phyloP scores from a whole-genome alignment of 1,284 basidiomycete species.

The Melampsora medusae region DNA sequence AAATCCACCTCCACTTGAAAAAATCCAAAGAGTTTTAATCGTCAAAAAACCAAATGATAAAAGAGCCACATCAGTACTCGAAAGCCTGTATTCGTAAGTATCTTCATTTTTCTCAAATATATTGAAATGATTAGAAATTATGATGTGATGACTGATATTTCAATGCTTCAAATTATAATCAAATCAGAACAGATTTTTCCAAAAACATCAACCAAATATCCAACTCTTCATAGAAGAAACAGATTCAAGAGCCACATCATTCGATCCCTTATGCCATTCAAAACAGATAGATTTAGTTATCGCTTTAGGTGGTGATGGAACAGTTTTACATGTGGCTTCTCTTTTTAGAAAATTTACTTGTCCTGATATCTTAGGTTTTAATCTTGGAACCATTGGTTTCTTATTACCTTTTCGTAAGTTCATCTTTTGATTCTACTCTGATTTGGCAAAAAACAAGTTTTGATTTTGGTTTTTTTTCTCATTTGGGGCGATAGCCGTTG shows the following conservation, averaged over 20 bases:
- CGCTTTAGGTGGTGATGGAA: slow-evolving; percentile 91
- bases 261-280: slow-evolving; percentile 46
- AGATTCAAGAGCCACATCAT: slow-evolving; percentile 49
- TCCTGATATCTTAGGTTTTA: slow-evolving; percentile 91
- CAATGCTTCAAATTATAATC: slow-evolving; percentile 44
- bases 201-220: slow-evolving; percentile 64
- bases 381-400: slow-evolving; percentile 92
- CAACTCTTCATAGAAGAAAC: slow-evolving; percentile 71
- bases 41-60: slow-evolving; percentile 59
- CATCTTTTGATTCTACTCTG: not conserved
- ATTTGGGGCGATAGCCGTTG: slow-evolving; percentile 60
- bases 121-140: no score
- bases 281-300: slow-evolving; percentile 72
- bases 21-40: slow-evolving; percentile 56
- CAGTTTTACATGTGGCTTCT: slow-evolving; percentile 89
- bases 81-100: slow-evolving; percentile 55
- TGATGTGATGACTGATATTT: no score
- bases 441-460: slow-evolving; percentile 1
- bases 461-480: slow-evolving; percentile 41
- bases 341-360: slow-evolving; percentile 83
- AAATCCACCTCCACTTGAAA: not conserved
- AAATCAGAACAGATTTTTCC: slow-evolving; percentile 48
- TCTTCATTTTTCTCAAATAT: not conserved
- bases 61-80: slow-evolving; percentile 56
- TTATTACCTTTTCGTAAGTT: slow-evolving; percentile 84